Base-by-base conservation (phyloP, 2,329 filamentous ascomycete genomes). In the Exserohilum rostratum region DNA sequence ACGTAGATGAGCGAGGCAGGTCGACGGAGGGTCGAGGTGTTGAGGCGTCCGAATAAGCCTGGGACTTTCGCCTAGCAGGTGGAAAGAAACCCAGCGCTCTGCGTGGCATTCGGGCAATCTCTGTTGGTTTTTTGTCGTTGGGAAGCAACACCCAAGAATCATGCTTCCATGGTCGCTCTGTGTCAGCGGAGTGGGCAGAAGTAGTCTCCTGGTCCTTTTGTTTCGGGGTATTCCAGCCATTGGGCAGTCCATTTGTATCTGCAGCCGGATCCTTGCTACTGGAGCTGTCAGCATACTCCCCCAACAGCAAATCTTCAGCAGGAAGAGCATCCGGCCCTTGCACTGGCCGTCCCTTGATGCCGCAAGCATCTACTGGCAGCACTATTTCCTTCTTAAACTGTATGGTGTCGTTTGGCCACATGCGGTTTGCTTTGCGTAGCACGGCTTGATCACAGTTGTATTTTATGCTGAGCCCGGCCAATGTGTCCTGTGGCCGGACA, bases 381-480 rank as follows among this genome's bases (percentile, higher is more conserved):
- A 93, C 83, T 13, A 99, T 83, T 60, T 86, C 88, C 67, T 90
- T 90, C 55, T 93, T 87, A 43, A 87, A 86, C 72, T 97, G 93
- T 31, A 98, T 89, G 59, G 87, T 91, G 71, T 98, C 95, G 60
- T 92, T 91, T 6, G 92, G 91, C 95, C 95, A 99, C 68, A 99
- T 87, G 10, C 95, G 87, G 72, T 99, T 99, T 34, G 91, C 87
- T 72, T 90, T 95, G 54, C 91, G 85, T 62, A 99, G 87, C 2
- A 89, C 84, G 43, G 93, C 89, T 51, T 92, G 87, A 59, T 90
- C 86, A 73, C 93, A 98, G 66, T 90, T 89, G 76, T 96, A 99
- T 66, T 88, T 90, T 61, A 99, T 87, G 47, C 95, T 89, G 46
- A 99, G 87, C 2, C 95, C 93, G 1, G 93, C 92, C 64, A 98